These are phyloP conservation scores for Eustoma russellianum DNA, from an alignment of 257 asterid species.

Conservation along the genomic window DNA sequence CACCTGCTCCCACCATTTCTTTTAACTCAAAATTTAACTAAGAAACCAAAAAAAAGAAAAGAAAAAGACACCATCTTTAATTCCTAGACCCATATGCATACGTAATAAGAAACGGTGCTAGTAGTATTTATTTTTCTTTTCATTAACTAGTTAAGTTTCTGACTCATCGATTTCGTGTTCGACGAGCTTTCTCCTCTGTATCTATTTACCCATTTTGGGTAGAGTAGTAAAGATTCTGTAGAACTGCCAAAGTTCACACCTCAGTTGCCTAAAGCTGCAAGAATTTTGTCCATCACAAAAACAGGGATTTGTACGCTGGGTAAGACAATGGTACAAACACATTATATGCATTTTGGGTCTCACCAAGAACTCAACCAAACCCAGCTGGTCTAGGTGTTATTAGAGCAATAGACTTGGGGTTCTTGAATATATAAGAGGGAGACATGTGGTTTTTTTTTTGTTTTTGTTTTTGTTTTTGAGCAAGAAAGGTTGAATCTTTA, in stretches of 20 bases:
- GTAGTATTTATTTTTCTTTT: neutral
- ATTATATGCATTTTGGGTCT: constrained; percentile 11
- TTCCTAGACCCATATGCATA: constrained; percentile 6
- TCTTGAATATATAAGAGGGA: constrained; percentile 3
- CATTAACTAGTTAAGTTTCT: constrained; percentile 4
- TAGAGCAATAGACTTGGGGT: constrained; percentile 7
- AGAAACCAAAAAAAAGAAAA: neutral
- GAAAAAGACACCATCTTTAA: neutral
- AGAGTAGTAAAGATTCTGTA: constrained; percentile 1
- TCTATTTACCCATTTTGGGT: constrained; percentile 16
- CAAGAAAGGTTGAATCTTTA: constrained; percentile 28
- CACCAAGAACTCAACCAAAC: constrained; percentile 1
- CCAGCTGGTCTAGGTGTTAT: constrained; percentile 4
- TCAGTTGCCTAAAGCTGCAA: constrained; percentile 35
- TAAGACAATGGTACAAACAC: constrained; percentile 42
- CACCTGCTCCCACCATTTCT: constrained; percentile 16
- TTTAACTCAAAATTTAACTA: neutral
- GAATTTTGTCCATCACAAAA: constrained; percentile 34
- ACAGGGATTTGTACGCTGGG: constrained; percentile 31
- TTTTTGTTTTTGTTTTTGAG: constrained; percentile 3
- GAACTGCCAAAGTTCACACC: neutral
- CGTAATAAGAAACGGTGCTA: constrained; percentile 5
- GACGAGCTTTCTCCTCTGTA: constrained; percentile 24
- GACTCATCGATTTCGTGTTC: constrained; percentile 53
- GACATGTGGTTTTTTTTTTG: constrained; percentile 1